Conservation (phyloP, 495 filamentous ascomycete species). For the Thermochaetoides thermophila region DNA sequence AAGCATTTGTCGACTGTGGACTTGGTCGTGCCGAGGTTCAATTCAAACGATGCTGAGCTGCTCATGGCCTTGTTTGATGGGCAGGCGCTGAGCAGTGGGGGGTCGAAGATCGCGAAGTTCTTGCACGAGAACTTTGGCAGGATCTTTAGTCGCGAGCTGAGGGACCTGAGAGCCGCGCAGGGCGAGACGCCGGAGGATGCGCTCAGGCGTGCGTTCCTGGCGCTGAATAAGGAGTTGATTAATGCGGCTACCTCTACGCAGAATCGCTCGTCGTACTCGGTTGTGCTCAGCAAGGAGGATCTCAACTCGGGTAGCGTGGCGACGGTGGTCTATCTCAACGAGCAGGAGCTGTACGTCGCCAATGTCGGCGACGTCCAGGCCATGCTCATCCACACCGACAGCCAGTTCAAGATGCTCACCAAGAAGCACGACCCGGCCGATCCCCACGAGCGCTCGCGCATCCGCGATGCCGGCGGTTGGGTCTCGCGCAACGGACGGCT, state of each 20-base stretch:
- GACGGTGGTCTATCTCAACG: conserved; percentile 77
- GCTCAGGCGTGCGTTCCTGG: conserved; percentile 69
- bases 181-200: conserved; percentile 70
- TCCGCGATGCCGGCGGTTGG: conserved; percentile 87
- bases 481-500: conserved; percentile 88
- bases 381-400: conserved; percentile 80
- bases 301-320: conserved; percentile 80
- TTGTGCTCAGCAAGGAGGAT: conserved; percentile 71
- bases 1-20: conserved; percentile 97
- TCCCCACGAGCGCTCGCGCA: conserved; percentile 64
- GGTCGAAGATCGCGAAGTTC: conserved; percentile 90
- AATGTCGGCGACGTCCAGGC: conserved; percentile 94
- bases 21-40: conserved; percentile 85
- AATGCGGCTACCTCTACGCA: conserved; percentile 67
- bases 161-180: conserved; percentile 37
- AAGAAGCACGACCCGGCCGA: conserved; percentile 87
- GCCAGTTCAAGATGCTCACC: conserved; percentile 63
- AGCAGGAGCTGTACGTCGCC: conserved; percentile 81
- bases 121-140: conserved; percentile 85
- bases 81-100: conserved; percentile 64
- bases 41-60: conserved; percentile 80
- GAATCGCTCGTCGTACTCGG: conserved; percentile 51
- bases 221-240: conserved; percentile 87
- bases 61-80: conserved; percentile 93
- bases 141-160: conserved; percentile 71